Evolutionary conservation across 78 protist genomes (phyloP).

Genomic region (Cyanophora paradoxa): DNA sequence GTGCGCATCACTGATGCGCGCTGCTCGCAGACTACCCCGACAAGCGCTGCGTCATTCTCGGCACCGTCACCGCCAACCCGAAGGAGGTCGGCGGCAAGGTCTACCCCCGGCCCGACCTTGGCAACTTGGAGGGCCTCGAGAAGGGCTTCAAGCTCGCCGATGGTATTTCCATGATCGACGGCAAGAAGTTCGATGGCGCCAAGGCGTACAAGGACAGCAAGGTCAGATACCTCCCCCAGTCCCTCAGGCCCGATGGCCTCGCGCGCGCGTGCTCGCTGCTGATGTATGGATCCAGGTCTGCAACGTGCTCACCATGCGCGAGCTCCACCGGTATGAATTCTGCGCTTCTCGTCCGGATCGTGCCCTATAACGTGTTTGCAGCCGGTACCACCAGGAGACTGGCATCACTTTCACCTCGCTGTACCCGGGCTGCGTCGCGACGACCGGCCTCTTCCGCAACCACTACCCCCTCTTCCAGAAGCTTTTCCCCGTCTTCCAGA

Average conservation of each 20-base stretch:
- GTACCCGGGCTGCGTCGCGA: constrained; percentile 30
- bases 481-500: constrained; percentile 36
- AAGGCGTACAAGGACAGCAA: constrained; percentile 25
- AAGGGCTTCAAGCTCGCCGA: not conserved
- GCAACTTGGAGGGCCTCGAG: not conserved
- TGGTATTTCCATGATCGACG: not conserved
- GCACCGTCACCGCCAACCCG: constrained; percentile 13
- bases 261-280: not conserved
- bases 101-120: constrained; percentile 4
- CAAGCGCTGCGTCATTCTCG: not conserved
- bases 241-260: not conserved
- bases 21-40: not conserved
- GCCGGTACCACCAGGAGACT: constrained; percentile 9
- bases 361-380: not conserved
- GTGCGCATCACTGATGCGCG: too few relatives aligned
- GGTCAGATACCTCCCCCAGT: not conserved
- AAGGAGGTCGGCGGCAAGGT: not conserved
- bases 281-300: not conserved
- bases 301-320: constrained; percentile 6
- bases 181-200: not conserved
- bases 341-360: not conserved
- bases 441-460: constrained; percentile 28
- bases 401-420: constrained; percentile 25
- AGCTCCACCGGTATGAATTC: too few relatives aligned
- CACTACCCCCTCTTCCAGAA: constrained; percentile 31